Base-by-base conservation (phyloP, 2,329 filamentous ascomycete genomes). In the Neoarthrinium moseri region DNA sequence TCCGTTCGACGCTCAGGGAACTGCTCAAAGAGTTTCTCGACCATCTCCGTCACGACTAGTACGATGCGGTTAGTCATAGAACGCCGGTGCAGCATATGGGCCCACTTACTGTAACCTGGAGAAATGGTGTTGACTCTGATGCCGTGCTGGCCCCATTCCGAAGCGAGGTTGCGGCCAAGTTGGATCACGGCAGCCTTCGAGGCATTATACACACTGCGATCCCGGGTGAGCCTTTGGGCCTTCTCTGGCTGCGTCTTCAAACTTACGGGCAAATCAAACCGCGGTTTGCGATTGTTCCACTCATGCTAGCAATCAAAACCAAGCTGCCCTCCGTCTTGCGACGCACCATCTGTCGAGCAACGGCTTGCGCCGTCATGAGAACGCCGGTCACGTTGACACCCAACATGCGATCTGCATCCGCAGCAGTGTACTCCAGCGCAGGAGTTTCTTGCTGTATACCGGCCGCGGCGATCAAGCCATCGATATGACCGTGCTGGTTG, bases 351-450 rank as follows among this genome's bases (percentile, higher is more conserved):
- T 94, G 86, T 45, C 84, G 78, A 26, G 91, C 91, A n/a, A 89
- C 88, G 17, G 89, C 89, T 72, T 92, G 89, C 21, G 90, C 89
- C 52, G 89, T 95, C 78, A 91, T 82, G 69, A 90, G 89, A 22
- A 79, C 83, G 11, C 91, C 91, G n/a, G 84, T 94, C 56, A 95
- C 77, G 68, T 96, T 95, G 60, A 92, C 85, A 58, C 87, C 80
- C 66, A 95, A 77, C 74, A 95, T 89, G 66, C 83, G 80, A 63
- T 91, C 83, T 62, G 83, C 82, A 62, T 89, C 87, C 60, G 85
- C 76, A 18, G 87, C 81, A 20, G 81, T 78, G 61, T 95, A 95
- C 39, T 95, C 89, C 45, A 96, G 73, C 2, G 91, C 90, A 0
- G 88, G 70, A 0, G 83, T 90, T 69, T 95, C 89, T 66, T 95